phyloP scores from a whole-genome alignment of 192 early-diverging fungal genomes.

The Nowakowskiella sp. region DNA sequence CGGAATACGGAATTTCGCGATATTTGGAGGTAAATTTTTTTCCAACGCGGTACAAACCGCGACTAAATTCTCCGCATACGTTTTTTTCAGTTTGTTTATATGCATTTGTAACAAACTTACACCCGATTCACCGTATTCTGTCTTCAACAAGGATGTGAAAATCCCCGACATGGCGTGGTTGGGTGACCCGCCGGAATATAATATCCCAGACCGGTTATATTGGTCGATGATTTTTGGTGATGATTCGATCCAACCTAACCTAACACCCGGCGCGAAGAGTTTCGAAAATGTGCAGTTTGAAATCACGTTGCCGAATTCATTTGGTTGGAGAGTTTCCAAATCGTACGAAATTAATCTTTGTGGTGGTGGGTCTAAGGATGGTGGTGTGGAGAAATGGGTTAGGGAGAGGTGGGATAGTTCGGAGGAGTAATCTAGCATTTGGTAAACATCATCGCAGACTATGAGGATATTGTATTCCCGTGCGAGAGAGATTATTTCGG shows the following conservation, averaged over 20 bases:
- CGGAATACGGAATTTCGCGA: slow-evolving; percentile 8
- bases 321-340: background rate
- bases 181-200: slow-evolving; percentile 26
- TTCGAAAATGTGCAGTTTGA: slow-evolving; percentile 39
- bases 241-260: slow-evolving; percentile 42
- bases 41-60: slow-evolving; percentile 16
- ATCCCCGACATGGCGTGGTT: slow-evolving; percentile 19
- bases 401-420: background rate
- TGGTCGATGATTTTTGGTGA: slow-evolving; percentile 15
- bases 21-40: slow-evolving; percentile 10
- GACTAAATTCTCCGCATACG: slow-evolving; percentile 9
- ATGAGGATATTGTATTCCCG: slow-evolving; percentile 29
- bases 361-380: slow-evolving; percentile 2
- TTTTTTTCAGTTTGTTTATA: slow-evolving; percentile 10
- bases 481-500: slow-evolving; percentile 21
- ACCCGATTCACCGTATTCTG: background rate
- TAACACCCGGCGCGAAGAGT: slow-evolving; percentile 31
- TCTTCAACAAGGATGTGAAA: background rate
- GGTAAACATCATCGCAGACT: slow-evolving; percentile 43
- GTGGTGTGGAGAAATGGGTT: slow-evolving; percentile 2
- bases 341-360: slow-evolving; percentile 17
- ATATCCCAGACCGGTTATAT: slow-evolving; percentile 5
- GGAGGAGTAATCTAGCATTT: slow-evolving; percentile 17
- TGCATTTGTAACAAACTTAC: slow-evolving; percentile 13
- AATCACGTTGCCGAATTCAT: slow-evolving; percentile 31